Conservation (phyloP, 148 eudicot genomes). For the Spergularia bocconei region DNA sequence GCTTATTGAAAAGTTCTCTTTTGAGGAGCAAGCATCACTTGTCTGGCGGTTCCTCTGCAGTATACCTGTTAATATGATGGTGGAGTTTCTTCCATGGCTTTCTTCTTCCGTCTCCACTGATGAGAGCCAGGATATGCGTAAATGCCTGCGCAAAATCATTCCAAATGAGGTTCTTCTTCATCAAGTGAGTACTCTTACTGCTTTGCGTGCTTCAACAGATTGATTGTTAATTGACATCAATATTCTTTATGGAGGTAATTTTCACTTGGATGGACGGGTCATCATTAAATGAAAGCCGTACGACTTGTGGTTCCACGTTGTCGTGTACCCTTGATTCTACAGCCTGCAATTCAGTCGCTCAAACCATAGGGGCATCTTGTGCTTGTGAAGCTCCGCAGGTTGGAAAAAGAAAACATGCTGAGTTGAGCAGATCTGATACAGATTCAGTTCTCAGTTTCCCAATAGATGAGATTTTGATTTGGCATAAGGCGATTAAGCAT, state of each 20-base stretch:
- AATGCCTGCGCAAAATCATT: conserved; percentile 72
- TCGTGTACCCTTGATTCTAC: conserved; percentile 33
- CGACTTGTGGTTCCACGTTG: conserved; percentile 35
- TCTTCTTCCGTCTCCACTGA: conserved; percentile 79
- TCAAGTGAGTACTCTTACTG: conserved; percentile 48
- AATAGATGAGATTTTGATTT: conserved; percentile 84
- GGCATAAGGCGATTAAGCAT: conserved; percentile 85
- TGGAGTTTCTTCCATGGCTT: conserved; percentile 97
- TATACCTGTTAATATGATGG: conserved; percentile 98
- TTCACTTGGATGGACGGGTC: conserved; percentile 95
- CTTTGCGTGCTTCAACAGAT: conserved; percentile 1
- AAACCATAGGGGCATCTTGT: conserved; percentile 37
- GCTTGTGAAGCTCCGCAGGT: conserved; percentile 54
- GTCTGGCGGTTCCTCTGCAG: conserved; percentile 97
- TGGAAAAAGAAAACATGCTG: conserved; percentile 46
- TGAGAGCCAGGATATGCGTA: conserved; percentile 85
- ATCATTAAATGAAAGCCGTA: conserved; percentile 30
- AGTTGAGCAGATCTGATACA: conserved; percentile 32
- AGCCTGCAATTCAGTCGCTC: conserved; percentile 33
- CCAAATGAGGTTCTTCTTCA: conserved; percentile 93
- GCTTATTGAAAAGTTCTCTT: conserved; percentile 90
- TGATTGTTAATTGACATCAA: conserved; percentile 20
- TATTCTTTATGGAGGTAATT: conserved; percentile 53
- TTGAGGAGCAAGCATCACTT: conserved; percentile 92
- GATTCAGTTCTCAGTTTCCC: conserved; percentile 45